Evolutionary conservation across 2,329 filamentous ascomycete genomes (phyloP).

Genomic region (Geoglossum cookeanum): DNA sequence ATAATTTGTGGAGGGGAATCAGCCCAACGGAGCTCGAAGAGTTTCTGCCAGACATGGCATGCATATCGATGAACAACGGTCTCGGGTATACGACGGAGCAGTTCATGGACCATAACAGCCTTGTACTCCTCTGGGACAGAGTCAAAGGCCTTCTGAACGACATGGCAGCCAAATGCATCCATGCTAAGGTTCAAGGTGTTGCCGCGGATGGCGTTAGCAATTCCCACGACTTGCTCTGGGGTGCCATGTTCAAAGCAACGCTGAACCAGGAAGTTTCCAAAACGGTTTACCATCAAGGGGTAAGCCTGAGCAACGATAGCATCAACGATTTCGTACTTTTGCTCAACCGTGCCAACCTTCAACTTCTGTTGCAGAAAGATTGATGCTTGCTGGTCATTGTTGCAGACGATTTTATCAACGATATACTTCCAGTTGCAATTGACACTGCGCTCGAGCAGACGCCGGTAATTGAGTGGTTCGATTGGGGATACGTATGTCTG

Average conservation of each 20-base stretch:
- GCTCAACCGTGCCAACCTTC: constrained; percentile 83
- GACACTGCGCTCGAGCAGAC: constrained; percentile 83
- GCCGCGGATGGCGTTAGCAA: constrained; percentile 82
- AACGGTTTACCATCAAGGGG: constrained; percentile 91
- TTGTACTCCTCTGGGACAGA: constrained; percentile 96
- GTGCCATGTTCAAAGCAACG: constrained; percentile 98
- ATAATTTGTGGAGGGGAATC: constrained; percentile 93
- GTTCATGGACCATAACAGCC: constrained; percentile 94
- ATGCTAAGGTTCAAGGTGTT: constrained; percentile 90
- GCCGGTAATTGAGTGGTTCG: constrained; percentile 91
- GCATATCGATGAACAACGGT: constrained; percentile 97
- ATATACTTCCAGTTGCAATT: constrained; percentile 99
- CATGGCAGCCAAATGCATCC: constrained; percentile 97
- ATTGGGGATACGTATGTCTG: constrained; percentile 70
- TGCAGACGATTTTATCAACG: constrained; percentile 97
- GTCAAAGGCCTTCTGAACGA: constrained; percentile 97
- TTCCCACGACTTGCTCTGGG: constrained; percentile 81
- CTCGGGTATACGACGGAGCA: constrained; percentile 86
- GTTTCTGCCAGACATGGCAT: constrained; percentile 98
- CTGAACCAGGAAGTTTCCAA: constrained; percentile 95
- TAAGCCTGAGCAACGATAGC: constrained; percentile 91
- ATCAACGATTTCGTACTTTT: constrained; percentile 94
- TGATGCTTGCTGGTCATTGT: constrained; percentile 96
- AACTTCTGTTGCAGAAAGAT: constrained; percentile 98
- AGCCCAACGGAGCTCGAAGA: constrained; percentile 93